These are phyloP conservation scores for Blastobotrys apis DNA, from an alignment of 1,139 yeast species.

Conservation along the genomic window DNA sequence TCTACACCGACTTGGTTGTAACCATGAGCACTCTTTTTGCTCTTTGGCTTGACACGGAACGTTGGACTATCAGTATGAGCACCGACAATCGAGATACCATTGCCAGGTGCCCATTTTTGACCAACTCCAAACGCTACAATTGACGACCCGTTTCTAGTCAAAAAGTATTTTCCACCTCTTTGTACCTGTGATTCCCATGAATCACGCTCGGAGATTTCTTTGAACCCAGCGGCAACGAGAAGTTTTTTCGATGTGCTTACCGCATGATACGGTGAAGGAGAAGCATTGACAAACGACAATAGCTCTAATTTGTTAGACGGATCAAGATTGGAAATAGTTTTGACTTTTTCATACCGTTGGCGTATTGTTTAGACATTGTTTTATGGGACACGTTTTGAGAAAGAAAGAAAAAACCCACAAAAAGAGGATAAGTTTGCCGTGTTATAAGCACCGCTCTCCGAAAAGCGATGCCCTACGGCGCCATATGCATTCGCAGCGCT, in stretches of 20 bases:
- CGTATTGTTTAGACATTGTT: constrained; percentile 12
- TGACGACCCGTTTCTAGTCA: constrained; percentile 73
- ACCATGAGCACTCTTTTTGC: constrained; percentile 61
- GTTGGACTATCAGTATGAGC: constrained; percentile 97
- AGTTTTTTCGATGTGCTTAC: constrained; percentile 59
- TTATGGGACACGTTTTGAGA: not conserved
- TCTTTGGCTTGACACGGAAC: constrained; percentile 81
- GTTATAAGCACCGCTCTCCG: too few relatives aligned
- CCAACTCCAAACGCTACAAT: constrained; percentile 85
- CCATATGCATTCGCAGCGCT: too few relatives aligned
- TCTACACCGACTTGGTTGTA: constrained; percentile 91
- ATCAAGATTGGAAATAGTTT: not conserved
- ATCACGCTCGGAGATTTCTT: constrained; percentile 68
- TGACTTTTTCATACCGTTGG: constrained; percentile 6
- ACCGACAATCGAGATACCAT: constrained; percentile 83
- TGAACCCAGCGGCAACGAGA: constrained; percentile 59
- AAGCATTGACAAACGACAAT: constrained; percentile 70
- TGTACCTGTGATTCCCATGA: constrained; percentile 60
- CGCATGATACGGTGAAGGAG: constrained; percentile 96
- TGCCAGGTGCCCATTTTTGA: constrained; percentile 66
- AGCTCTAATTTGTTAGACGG: constrained; percentile 43
- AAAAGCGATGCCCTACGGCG: too few relatives aligned
- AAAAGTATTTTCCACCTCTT: constrained; percentile 56
- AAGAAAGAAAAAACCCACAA: not conserved
- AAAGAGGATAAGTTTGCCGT: too few relatives aligned